phyloP scores from a whole-genome alignment of 2,329 filamentous ascomycete species.

The Huntiella abstrusa region DNA sequence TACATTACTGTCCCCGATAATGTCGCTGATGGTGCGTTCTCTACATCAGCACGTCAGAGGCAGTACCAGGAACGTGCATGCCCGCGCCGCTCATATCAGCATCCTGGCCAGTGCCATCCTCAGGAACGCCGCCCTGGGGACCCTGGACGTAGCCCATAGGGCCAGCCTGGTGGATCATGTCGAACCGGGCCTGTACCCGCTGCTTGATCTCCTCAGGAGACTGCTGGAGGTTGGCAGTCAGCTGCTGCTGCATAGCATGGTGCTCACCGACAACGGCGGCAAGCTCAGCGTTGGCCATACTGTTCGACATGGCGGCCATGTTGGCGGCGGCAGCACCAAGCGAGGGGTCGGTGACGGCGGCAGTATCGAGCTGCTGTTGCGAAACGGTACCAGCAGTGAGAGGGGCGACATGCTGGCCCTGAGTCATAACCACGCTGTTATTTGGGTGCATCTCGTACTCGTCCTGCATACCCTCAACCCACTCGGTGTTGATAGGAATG shows the following conservation, averaged over 20 bases:
- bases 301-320: constrained; percentile 4
- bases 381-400: neutral
- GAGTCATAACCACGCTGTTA: neutral
- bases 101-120: neutral
- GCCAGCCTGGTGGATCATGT: constrained; percentile 6
- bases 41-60: neutral
- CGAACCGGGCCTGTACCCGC: constrained; percentile 9
- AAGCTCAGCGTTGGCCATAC: constrained; percentile 3
- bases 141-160: constrained; percentile 3
- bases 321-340: constrained; percentile 6
- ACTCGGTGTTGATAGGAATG: constrained; percentile 21
- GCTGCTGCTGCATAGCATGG: constrained; percentile 7
- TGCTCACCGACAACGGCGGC: constrained; percentile 2
- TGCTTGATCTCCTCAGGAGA: constrained; percentile 7
- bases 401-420: neutral
- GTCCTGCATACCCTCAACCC: constrained; percentile 10
- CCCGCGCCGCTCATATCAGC: neutral
- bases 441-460: constrained; percentile 6
- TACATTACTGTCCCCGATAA: neutral
- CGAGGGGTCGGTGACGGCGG: constrained; percentile 8
- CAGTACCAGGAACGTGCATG: constrained; percentile 2
- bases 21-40: neutral
- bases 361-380: constrained; percentile 5
- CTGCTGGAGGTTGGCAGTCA: constrained; percentile 6
- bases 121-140: neutral